A percentile compares a stretch with the other conserved stretches of the same genome.
Conservation (phyloP, 164 flowering plant species). For the Vitis vinifera region ASM3070453v1 NC_081805.1:7338001-7338500, state of each 20-base stretch:
- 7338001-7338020: too few relatives aligned
- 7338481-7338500: slow-evolving; percentile 24
- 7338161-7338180: background rate
- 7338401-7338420: slow-evolving; percentile 28
- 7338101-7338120: too few relatives aligned
- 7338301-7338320: slow-evolving; percentile 40
- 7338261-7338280: slow-evolving; percentile 36
- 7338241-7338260: slow-evolving; percentile 26
- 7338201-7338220: slow-evolving; percentile 14
- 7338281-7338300: slow-evolving; percentile 17
- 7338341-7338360: background rate
- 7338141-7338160: background rate
- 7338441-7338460: slow-evolving; percentile 42
- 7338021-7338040: background rate
- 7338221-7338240: slow-evolving; percentile 13
- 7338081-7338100: too few relatives aligned
- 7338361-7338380: background rate
- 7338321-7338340: background rate
- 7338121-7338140: background rate
- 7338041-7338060: background rate
- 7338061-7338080: background rate
- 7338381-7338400: background rate
- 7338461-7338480: slow-evolving; percentile 32
- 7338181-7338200: background rate
- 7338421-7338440: slow-evolving; percentile 77